Evolutionary conservation across 2,329 filamentous ascomycete genomes (phyloP).

Genomic region (Sarocladium kiliense): DNA sequence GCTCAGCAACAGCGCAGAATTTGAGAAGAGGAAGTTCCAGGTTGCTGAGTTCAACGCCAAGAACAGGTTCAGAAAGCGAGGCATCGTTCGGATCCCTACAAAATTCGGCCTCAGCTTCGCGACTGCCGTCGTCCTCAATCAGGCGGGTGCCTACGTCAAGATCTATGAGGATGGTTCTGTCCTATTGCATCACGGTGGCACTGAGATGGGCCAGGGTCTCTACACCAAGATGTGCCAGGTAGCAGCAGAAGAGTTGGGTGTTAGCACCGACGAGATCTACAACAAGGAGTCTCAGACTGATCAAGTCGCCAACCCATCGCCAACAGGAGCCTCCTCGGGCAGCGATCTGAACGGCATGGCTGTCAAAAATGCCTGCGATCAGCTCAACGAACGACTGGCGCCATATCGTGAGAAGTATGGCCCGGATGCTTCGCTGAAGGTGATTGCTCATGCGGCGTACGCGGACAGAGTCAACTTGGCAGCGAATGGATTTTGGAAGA

Average conservation of each 20-base stretch:
- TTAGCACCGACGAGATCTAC: conserved; percentile 69
- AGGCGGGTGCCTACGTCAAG: conserved; percentile 83
- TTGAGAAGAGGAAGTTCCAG: conserved; percentile 59
- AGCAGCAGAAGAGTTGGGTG: conserved; percentile 73
- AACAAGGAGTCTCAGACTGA: conserved; percentile 89
- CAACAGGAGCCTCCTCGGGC: conserved; percentile 81
- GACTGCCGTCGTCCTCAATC: conserved; percentile 84
- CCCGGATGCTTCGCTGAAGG: conserved; percentile 67
- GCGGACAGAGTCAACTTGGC: conserved; percentile 86
- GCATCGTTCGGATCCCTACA: conserved; percentile 72
- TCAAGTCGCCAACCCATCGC: conserved; percentile 81
- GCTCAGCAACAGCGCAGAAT: conserved; percentile 66
- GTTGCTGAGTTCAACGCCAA: conserved; percentile 69
- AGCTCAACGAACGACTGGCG: conserved; percentile 73
- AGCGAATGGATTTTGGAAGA: conserved; percentile 88
- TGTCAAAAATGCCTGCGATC: conserved; percentile 78
- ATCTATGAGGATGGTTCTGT: conserved; percentile 89
- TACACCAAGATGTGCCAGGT: conserved; percentile 94
- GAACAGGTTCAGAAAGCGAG: conserved; percentile 88
- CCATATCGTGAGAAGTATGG: conserved; percentile 78
- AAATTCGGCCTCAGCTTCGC: conserved; percentile 87
- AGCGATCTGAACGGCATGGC: conserved; percentile 89
- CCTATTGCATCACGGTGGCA: conserved; percentile 82
- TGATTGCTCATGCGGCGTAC: conserved; percentile 60
- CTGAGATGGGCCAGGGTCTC: conserved; percentile 89